Base-by-base conservation (phyloP, 1,139 yeast species). In the Arxiozyma bovina region DNA sequence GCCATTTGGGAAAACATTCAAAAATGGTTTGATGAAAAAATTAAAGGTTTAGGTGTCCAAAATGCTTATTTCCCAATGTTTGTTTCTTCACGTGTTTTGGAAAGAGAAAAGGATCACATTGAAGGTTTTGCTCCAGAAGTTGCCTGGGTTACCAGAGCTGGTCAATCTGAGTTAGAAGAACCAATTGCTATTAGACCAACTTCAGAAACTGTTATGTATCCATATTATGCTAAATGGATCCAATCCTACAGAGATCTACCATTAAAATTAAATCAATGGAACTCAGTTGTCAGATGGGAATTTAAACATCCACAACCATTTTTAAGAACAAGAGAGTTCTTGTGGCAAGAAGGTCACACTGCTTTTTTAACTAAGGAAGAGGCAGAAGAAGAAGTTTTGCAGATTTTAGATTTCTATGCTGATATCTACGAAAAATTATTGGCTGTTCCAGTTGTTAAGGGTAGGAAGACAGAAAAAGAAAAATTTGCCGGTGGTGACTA, bases 301-400 rank as follows among this genome's bases (percentile, higher is more conserved):
- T 94, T 94, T 78, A 94, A 94, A 78, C 98, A 94, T 73, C 99
- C 99, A 56, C 99, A 94, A 76, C 99, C 99, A 55, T 94, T 94
- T 75, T 77, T 94, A 70, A 87, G 99, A 80, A 94, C 99, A 18
- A 86, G 99, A 76, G 99, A 94, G 75, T 94, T 94, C 76, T 79
- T 94, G 73, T 94, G 99, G 99, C 99, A 94, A 77, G 99, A 94
- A 76, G 99, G 99, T 62, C 99, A 94, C 76, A 94, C 99, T 53
- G 99, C 96, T 54, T 96, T 88, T 70, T 80, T 93, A 70, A 86
- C 94, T 56, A 75, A 76, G 62, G 85, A 83, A 57, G 91, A 80
- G 57, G 97, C 99, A 44, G 79, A 80, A 58, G 77, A 76, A 56
- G 99, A 94, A 76, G 99, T 93, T 34, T 71, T 81, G 65, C 85